A percentile compares a stretch with the other conserved stretches of the same genome.
phyloP scores from a whole-genome alignment of 768 basidiomycete species.

The Mycena kentingensis region DNA sequence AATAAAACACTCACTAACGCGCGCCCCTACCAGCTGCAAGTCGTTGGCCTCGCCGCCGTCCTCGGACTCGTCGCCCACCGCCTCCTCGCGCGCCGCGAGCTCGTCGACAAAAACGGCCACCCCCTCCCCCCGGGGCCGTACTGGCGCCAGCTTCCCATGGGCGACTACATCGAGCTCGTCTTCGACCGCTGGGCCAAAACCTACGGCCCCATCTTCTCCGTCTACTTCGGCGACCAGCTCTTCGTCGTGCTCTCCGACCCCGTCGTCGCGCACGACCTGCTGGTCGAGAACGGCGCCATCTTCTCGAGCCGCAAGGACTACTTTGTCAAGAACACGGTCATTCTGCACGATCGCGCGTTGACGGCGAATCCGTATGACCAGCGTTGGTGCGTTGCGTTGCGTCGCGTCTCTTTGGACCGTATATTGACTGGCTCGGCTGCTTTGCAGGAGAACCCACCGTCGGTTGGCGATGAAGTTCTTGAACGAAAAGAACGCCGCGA shows the following conservation, averaged over 20 bases:
- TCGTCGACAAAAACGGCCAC: not conserved
- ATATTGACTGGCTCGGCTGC: not conserved
- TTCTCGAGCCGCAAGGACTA: conserved; percentile 30
- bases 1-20: not conserved
- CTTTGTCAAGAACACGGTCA: conserved; percentile 31
- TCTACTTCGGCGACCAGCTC: conserved; percentile 32
- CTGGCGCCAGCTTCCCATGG: not conserved
- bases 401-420: not conserved
- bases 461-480: conserved; percentile 26
- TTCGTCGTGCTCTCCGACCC: conserved; percentile 30
- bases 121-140: conserved; percentile 2
- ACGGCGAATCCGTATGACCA: conserved; percentile 28
- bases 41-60: not conserved
- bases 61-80: not conserved
- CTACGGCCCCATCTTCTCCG: conserved; percentile 22
- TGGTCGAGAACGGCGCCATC: conserved; percentile 27
- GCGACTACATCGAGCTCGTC: not conserved
- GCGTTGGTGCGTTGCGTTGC: conserved; percentile 23
- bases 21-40: not conserved
- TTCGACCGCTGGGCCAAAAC: conserved; percentile 3
- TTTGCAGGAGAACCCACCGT: conserved; percentile 28
- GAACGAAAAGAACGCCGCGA: conserved; percentile 20
- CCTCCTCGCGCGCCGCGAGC: not conserved
- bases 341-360: conserved; percentile 27
- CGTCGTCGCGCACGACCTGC: conserved; percentile 26